Evolutionary conservation across 345 rosid species (phyloP).

Genomic region (Pseudoturritis turrita): DNA sequence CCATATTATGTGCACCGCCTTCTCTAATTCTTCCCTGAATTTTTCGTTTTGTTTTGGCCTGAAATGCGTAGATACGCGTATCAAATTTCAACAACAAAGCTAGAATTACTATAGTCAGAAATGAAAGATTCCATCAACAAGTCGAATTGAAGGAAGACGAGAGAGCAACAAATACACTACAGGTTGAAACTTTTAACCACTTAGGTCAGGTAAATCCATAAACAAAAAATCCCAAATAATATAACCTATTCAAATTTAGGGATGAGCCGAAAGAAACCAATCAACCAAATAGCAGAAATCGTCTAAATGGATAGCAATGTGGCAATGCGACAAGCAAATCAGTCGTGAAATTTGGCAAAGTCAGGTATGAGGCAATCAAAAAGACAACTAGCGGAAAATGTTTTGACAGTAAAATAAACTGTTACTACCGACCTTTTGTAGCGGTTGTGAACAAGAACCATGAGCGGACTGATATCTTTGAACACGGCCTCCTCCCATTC

Average conservation of each 20-base stretch:
- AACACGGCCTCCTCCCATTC: slow-evolving; percentile 90
- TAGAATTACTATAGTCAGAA: not conserved
- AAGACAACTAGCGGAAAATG: not conserved
- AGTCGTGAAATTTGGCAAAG: not conserved
- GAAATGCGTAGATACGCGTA: not conserved
- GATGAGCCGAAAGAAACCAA: not conserved
- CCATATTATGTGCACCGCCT: slow-evolving; percentile 91
- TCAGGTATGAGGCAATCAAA: not conserved
- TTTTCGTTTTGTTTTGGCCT: slow-evolving; percentile 80
- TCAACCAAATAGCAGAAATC: not conserved
- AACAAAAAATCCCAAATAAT: not conserved
- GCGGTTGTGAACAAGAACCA: slow-evolving; percentile 83
- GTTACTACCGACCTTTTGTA: slow-evolving; percentile 55
- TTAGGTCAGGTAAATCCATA: not conserved
- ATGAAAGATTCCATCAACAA: not conserved
- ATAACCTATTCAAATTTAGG: not conserved
- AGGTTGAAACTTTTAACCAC: not conserved
- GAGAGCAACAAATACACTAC: not conserved
- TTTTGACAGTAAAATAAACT: not conserved
- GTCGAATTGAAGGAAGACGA: not conserved
- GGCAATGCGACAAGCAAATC: not conserved
- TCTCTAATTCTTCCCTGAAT: slow-evolving; percentile 57
- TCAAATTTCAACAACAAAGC: slow-evolving; percentile 1
- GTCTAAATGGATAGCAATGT: not conserved
- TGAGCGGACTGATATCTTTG: slow-evolving; percentile 85